Conservation (phyloP, 768 basidiomycete species). For the Tricholoma sp. region DNA sequence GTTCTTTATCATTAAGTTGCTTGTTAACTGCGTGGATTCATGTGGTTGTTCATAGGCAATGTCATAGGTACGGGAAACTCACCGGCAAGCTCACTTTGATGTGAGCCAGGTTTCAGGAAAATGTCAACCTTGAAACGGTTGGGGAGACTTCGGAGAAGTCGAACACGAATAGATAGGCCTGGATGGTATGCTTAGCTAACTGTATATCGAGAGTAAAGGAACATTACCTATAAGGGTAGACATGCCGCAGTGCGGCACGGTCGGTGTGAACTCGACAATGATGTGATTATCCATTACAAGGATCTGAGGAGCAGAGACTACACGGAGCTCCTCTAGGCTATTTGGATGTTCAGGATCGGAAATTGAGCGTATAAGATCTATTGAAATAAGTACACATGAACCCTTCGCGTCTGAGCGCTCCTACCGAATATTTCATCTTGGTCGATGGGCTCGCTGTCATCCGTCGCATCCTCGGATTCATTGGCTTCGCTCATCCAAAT, state of each 20-base stretch:
- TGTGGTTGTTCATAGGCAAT: neutral
- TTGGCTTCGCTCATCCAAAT: slow-evolving; percentile 57
- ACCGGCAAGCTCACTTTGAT: slow-evolving; percentile 92
- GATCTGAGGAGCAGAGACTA: slow-evolving; percentile 89
- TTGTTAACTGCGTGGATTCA: slow-evolving; percentile 73
- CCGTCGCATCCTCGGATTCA: slow-evolving; percentile 42
- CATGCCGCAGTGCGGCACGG: slow-evolving; percentile 97
- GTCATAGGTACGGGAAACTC: slow-evolving; percentile 17
- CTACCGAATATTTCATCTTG: slow-evolving; percentile 89
- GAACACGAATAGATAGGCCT: slow-evolving; percentile 96
- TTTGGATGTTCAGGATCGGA: slow-evolving; percentile 95
- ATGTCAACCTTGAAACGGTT: slow-evolving; percentile 95
- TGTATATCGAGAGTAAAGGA: slow-evolving; percentile 5
- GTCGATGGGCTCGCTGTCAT: slow-evolving; percentile 72
- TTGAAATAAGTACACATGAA: slow-evolving; percentile 2
- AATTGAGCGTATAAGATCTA: slow-evolving; percentile 89
- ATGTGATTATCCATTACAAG: slow-evolving; percentile 54
- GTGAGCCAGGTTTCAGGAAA: slow-evolving; percentile 86
- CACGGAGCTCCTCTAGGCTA: slow-evolving; percentile 89
- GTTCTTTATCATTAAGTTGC: slow-evolving; percentile 97
- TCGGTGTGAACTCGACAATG: slow-evolving; percentile 91
- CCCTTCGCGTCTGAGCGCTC: slow-evolving; percentile 7
- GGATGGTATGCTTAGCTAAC: slow-evolving; percentile 3
- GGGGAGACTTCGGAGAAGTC: slow-evolving; percentile 84
- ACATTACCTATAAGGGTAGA: slow-evolving; percentile 87